These are phyloP conservation scores for Lepidopterella palustris DNA, from an alignment of 495 filamentous ascomycete genomes.

Conservation along the genomic window DNA sequence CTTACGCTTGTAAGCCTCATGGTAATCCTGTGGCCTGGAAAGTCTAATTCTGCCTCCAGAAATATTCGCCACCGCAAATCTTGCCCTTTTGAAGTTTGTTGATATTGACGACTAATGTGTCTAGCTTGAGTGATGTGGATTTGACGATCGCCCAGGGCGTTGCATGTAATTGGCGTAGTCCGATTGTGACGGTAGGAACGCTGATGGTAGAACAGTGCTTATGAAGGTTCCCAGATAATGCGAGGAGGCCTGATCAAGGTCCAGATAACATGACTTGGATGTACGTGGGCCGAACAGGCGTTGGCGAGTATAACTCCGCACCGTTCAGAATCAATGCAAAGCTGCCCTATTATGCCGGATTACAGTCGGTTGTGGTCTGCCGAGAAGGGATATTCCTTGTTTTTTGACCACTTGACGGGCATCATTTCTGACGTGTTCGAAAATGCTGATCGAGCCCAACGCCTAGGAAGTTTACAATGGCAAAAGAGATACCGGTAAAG, in stretches of 20 bases:
- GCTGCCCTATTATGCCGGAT: background rate
- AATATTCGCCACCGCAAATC: background rate
- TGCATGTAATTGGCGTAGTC: background rate
- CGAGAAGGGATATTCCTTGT: background rate
- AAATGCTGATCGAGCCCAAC: background rate
- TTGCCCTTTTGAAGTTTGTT: background rate
- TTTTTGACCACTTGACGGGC: background rate
- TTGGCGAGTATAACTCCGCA: no score
- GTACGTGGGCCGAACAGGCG: background rate
- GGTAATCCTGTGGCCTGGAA: background rate
- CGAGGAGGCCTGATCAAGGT: background rate
- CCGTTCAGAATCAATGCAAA: slow-evolving; percentile 1
- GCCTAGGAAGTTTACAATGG: background rate
- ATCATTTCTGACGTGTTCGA: background rate
- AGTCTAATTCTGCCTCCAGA: background rate
- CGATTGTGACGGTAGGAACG: background rate
- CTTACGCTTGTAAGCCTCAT: background rate
- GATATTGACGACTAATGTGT: background rate
- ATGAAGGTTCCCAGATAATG: background rate
- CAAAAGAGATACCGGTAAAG: background rate
- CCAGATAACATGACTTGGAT: background rate
- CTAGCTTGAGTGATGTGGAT: background rate
- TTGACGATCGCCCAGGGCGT: background rate
- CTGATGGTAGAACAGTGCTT: background rate
- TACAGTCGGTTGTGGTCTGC: background rate